These are phyloP conservation scores for Ophidiomyces ophidiicola DNA, from an alignment of 2,329 filamentous ascomycete genomes.

Conservation along the genomic window DNA sequence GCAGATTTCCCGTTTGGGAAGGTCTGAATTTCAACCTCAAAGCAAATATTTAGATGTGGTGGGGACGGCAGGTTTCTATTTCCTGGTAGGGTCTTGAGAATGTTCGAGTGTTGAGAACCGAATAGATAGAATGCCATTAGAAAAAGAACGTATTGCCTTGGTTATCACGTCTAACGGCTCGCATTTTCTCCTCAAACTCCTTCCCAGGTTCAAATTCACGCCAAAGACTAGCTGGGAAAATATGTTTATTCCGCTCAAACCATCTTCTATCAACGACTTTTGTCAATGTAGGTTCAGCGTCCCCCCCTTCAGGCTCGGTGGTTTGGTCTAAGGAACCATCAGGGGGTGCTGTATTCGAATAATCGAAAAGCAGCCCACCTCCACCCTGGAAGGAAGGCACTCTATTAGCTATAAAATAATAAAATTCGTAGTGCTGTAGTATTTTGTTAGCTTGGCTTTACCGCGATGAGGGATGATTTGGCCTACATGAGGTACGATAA, in stretches of 20 bases:
- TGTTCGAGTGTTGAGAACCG: not conserved
- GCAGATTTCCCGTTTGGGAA: too few relatives aligned
- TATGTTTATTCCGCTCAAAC: slow-evolving; percentile 98
- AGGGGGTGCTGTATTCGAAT: slow-evolving; percentile 39
- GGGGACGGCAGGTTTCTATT: too few relatives aligned
- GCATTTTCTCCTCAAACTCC: slow-evolving; percentile 54
- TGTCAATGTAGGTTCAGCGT: slow-evolving; percentile 66
- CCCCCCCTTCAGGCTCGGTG: slow-evolving; percentile 55
- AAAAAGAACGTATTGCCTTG: slow-evolving; percentile 94
- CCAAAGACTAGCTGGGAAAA: slow-evolving; percentile 93
- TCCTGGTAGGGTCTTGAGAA: too few relatives aligned
- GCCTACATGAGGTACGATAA: slow-evolving; percentile 89
- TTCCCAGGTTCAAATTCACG: slow-evolving; percentile 85
- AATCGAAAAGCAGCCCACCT: slow-evolving; percentile 69
- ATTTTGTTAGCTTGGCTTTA: slow-evolving; percentile 11
- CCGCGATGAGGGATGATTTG: not conserved
- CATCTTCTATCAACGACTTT: slow-evolving; percentile 93
- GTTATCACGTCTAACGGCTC: slow-evolving; percentile 63
- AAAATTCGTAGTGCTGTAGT: slow-evolving; percentile 83
- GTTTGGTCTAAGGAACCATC: slow-evolving; percentile 36
- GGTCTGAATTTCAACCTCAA: too few relatives aligned
- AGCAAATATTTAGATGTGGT: too few relatives aligned
- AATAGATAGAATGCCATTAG: slow-evolving; percentile 24
- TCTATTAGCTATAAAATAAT: slow-evolving; percentile 83
- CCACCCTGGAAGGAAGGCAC: slow-evolving; percentile 55